phyloP scores from a whole-genome alignment of 2,329 filamentous ascomycete species.

The Colletotrichum sp. region DNA sequence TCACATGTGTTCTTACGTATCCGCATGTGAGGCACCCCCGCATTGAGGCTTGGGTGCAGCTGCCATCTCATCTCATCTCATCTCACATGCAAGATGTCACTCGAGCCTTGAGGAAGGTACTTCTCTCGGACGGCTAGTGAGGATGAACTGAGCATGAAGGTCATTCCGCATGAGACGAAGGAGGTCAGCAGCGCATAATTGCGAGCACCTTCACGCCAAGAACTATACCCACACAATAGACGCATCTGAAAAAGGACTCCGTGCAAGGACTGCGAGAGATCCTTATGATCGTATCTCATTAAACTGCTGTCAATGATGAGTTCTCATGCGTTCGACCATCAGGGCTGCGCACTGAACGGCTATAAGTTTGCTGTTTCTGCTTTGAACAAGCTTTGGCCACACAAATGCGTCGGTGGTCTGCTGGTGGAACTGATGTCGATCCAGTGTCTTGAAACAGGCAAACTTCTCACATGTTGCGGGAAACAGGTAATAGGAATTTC shows the following conservation, averaged over 20 bases:
- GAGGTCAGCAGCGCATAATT: fast-evolving
- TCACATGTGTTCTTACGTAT: neutral
- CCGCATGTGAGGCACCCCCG: neutral
- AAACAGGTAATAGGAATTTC: neutral
- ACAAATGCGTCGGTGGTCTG: neutral
- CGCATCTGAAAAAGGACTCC: neutral
- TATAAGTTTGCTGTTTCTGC: neutral
- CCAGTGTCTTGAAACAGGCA: neutral
- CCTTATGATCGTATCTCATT: fast-evolving
- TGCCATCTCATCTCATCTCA: neutral
- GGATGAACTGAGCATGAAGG: neutral
- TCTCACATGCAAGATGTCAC: neutral
- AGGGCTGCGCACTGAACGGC: fast-evolving
- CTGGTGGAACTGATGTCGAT: neutral
- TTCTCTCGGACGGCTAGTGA: neutral
- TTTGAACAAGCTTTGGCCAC: neutral
- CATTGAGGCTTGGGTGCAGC: neutral
- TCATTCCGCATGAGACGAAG: neutral
- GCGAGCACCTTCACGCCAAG: neutral
- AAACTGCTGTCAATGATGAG: fast-evolving
- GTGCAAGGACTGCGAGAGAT: neutral
- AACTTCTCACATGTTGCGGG: no score
- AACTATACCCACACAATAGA: neutral
- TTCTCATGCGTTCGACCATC: neutral
- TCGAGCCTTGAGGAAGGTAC: neutral